phyloP scores from a whole-genome alignment of 805 yeast species.

The Ogataea pignaliae region DNA sequence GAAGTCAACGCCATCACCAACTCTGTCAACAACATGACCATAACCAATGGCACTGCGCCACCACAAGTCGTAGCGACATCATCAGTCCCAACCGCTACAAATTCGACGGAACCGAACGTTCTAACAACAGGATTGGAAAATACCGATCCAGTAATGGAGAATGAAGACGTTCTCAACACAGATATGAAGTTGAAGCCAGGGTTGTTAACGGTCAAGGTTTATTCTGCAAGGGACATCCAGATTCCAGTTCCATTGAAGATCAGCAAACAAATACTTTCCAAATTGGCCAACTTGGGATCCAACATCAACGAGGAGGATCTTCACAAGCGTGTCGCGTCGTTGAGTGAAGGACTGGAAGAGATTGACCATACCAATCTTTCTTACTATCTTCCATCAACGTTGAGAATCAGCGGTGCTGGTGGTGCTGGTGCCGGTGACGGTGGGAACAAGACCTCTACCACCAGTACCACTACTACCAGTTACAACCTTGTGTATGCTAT shows the following conservation, averaged over 20 bases:
- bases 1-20: conserved; percentile 11
- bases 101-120: conserved; percentile 13
- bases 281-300: conserved; percentile 56
- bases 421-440: conserved; percentile 27
- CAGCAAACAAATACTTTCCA: conserved; percentile 58
- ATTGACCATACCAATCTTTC: conserved; percentile 26
- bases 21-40: conserved; percentile 10
- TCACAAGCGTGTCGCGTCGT: conserved; percentile 28
- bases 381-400: conserved; percentile 41
- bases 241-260: conserved; percentile 70
- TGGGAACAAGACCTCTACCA: conserved; percentile 24
- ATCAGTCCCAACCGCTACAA: not conserved
- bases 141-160: conserved; percentile 31
- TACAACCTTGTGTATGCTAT: conserved; percentile 68
- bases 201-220: conserved; percentile 70
- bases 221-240: conserved; percentile 60
- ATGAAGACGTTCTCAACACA: conserved; percentile 9
- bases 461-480: conserved; percentile 47
- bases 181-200: conserved; percentile 48
- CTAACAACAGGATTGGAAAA: conserved; percentile 25
- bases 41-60: conserved; percentile 3
- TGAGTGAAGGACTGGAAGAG: conserved; percentile 27
- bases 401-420: conserved; percentile 28
- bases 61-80: not conserved
- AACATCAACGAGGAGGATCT: conserved; percentile 31